Conservation (phyloP, 164 flowering plant species). For the Macadamia integrifolia region DNA sequence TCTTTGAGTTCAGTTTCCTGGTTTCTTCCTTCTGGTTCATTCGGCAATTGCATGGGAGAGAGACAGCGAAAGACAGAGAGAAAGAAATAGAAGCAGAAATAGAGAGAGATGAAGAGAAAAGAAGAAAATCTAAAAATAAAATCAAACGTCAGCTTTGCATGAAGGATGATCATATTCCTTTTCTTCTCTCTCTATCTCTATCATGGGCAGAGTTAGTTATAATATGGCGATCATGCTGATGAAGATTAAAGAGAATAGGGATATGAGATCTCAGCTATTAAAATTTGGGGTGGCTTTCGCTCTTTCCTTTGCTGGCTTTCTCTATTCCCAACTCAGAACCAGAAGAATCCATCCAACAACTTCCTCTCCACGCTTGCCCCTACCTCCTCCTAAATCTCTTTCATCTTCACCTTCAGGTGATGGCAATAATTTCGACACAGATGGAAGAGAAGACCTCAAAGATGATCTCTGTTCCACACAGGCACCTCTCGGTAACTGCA, state of each 20-base stretch:
- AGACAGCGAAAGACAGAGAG: no score
- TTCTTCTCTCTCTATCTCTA: no score
- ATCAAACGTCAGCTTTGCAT: no score
- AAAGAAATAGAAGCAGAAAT: no score
- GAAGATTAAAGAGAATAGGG: conserved; percentile 31
- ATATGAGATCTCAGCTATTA: conserved; percentile 41
- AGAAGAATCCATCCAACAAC: conserved; percentile 11
- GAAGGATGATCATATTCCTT: no score
- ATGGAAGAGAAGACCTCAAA: conserved; percentile 11
- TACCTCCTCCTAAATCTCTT: neutral
- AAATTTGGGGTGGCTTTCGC: conserved; percentile 74
- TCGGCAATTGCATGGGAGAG: no score
- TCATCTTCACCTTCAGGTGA: conserved; percentile 14
- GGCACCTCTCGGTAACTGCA: conserved; percentile 1
- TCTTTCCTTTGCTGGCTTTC: conserved; percentile 63
- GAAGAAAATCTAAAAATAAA: no score
- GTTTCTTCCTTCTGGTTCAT: no score
- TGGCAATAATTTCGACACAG: conserved; percentile 8
- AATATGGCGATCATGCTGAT: conserved; percentile 5
- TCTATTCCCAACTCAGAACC: conserved; percentile 35
- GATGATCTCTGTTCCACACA: conserved; percentile 9
- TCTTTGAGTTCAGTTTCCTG: no score
- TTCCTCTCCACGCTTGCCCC: conserved; percentile 28
- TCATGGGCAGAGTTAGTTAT: neutral
- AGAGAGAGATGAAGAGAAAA: no score